phyloP scores from a whole-genome alignment of 345 rosid genomes.

The Populus ilicifolia region DNA sequence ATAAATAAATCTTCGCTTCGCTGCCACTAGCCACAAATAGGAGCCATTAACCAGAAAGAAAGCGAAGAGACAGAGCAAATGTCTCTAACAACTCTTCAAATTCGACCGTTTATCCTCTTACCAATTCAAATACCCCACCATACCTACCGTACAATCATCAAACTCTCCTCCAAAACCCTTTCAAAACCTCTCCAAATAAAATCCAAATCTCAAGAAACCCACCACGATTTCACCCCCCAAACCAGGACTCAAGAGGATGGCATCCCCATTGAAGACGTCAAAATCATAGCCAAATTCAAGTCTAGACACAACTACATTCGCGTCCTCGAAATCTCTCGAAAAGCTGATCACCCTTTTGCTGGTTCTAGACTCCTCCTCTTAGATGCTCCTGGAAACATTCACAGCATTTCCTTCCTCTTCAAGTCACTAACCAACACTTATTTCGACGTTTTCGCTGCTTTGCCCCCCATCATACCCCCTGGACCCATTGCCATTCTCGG shows the following conservation, averaged over 20 bases:
- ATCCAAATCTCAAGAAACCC: slow-evolving; percentile 13
- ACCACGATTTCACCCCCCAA: not conserved
- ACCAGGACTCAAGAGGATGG: slow-evolving; percentile 43
- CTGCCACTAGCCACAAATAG: not conserved
- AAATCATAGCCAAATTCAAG: slow-evolving; percentile 59
- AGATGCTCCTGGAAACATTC: slow-evolving; percentile 85
- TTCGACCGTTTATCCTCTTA: slow-evolving; percentile 15
- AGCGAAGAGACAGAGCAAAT: slow-evolving; percentile 10
- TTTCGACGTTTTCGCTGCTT: slow-evolving; percentile 77
- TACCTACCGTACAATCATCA: not conserved
- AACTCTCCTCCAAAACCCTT: slow-evolving; percentile 8
- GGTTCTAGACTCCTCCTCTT: slow-evolving; percentile 75
- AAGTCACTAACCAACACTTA: slow-evolving; percentile 64
- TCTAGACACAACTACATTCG: slow-evolving; percentile 79
- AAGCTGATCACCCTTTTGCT: slow-evolving; percentile 65
- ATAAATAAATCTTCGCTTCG: not conserved
- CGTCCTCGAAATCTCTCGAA: slow-evolving; percentile 67
- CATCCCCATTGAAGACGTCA: slow-evolving; percentile 63
- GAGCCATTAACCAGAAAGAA: not conserved
- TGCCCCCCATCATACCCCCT: slow-evolving; percentile 67
- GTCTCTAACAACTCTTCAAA: slow-evolving; percentile 19
- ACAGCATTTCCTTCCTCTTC: slow-evolving; percentile 74
- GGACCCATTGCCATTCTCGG: slow-evolving; percentile 81
- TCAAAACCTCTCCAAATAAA: slow-evolving; percentile 11
- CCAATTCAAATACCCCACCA: slow-evolving; percentile 24